Percentiles rank a stretch among this genome's conserved stretches.
Evolutionary conservation across 2,329 filamentous ascomycete genomes (phyloP).

Genomic region (Hymenoscyphus occultus): DNA sequence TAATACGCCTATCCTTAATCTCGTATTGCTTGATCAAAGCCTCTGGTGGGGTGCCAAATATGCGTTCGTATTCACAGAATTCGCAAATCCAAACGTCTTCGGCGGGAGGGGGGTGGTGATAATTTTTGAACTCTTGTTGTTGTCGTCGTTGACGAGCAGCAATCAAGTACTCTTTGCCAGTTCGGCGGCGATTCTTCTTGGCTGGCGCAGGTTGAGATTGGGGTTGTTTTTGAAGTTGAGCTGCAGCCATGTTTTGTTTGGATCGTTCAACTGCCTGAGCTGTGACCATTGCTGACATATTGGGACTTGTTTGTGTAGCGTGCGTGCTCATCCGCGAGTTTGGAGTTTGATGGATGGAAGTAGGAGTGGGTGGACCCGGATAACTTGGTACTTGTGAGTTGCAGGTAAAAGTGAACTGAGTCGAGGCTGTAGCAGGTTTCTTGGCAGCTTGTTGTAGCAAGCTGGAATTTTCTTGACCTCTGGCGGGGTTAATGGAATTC

Average conservation of each 20-base stretch:
- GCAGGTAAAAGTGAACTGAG: constrained; percentile 95
- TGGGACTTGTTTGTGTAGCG: constrained; percentile 37
- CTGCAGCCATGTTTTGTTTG: constrained; percentile 27
- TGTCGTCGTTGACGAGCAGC: constrained; percentile 77
- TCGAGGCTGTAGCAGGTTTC: constrained; percentile 66
- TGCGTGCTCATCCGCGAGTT: constrained; percentile 32
- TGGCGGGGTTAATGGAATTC: constrained; percentile 53
- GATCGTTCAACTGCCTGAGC: constrained; percentile 26
- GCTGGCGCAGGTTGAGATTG: constrained; percentile 39
- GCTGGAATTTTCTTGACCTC: constrained; percentile 75
- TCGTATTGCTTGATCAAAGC: constrained; percentile 90
- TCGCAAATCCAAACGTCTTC: constrained; percentile 94
- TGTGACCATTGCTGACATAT: constrained; percentile 19
- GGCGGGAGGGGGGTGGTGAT: constrained; percentile 64
- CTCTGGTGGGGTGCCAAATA: constrained; percentile 83
- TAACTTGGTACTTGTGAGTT: constrained; percentile 82
- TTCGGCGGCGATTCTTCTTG: constrained; percentile 63
- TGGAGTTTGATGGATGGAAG: constrained; percentile 28
- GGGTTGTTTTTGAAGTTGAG: constrained; percentile 41
- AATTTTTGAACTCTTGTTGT: constrained; percentile 73
- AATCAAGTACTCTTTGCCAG: constrained; percentile 67
- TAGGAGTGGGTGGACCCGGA: constrained; percentile 50
- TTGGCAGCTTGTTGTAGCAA: constrained; percentile 64
- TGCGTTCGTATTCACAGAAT: constrained; percentile 96
- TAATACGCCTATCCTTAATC: constrained; percentile 83